phyloP scores from a whole-genome alignment of 2,329 filamentous ascomycete genomes.

The Boeremia exigua region DNA sequence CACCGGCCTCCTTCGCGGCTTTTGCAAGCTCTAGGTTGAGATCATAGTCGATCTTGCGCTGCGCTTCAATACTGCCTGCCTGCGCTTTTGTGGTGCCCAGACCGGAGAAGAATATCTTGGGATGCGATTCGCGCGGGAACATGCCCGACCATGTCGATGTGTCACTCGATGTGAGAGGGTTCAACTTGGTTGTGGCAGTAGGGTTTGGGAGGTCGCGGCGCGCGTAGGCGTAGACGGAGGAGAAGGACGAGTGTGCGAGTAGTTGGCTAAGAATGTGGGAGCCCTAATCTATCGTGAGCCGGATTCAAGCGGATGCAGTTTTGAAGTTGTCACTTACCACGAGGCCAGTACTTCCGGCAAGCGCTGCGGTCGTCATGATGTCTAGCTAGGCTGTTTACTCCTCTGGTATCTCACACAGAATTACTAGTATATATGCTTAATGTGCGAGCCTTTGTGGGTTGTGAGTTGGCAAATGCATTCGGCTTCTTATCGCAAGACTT shows the following conservation, averaged over 20 bases:
- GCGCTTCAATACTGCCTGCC: conserved; percentile 77
- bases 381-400: no score
- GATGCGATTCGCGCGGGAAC: conserved; percentile 64
- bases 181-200: conserved; percentile 64
- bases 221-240: conserved; percentile 67
- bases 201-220: conserved; percentile 65
- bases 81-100: conserved; percentile 79
- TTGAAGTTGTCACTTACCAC: conserved; percentile 47
- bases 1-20: conserved; percentile 74
- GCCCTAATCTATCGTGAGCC: conserved; percentile 59
- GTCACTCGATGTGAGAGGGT: conserved; percentile 71
- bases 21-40: conserved; percentile 80
- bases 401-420: no score
- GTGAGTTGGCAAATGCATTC: no score
- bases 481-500: no score
- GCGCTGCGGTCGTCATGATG: conserved; percentile 57
- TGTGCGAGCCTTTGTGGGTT: no score
- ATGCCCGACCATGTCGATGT: conserved; percentile 68
- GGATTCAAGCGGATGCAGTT: background rate
- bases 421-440: no score
- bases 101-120: conserved; percentile 74
- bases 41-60: conserved; percentile 88
- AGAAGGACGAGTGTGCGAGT: conserved; percentile 60
- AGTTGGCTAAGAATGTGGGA: conserved; percentile 73
- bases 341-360: conserved; percentile 72